Conservation (phyloP, 106 monocot species). For the Allium cepa region DNA sequence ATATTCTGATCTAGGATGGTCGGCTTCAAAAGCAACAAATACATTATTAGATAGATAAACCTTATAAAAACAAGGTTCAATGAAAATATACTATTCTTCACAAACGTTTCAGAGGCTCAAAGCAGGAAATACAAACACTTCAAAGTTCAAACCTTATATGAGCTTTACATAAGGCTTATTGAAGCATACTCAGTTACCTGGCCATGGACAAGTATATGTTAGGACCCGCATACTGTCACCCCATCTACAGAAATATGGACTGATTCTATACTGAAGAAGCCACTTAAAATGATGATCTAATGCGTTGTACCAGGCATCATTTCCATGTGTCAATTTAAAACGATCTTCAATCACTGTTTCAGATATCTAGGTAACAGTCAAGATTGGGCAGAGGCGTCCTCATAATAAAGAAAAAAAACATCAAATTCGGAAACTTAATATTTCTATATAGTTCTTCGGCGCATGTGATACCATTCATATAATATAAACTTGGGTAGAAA, state of each 20-base stretch:
- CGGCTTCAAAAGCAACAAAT: conserved; percentile 30
- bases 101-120: no score
- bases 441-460: no score
- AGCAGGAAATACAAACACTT: background rate
- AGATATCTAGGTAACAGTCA: conserved; percentile 68
- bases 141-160: background rate
- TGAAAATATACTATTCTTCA: background rate
- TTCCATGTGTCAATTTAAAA: conserved; percentile 82
- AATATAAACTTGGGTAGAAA: background rate
- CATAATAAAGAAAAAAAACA: background rate
- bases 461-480: no score
- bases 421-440: background rate
- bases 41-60: conserved; percentile 8
- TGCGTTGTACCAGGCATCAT: conserved; percentile 76
- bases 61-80: background rate
- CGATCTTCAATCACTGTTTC: conserved; percentile 99
- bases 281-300: conserved; percentile 84
- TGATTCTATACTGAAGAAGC: conserved; percentile 91
- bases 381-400: background rate
- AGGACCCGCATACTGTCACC: conserved; percentile 93
- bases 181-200: conserved; percentile 38
- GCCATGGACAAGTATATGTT: conserved; percentile 97
- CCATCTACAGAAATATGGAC: conserved; percentile 99
- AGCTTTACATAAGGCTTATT: background rate
- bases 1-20: conserved; percentile 87